These are phyloP conservation scores for Platismatia glauca DNA, from an alignment of 495 filamentous ascomycete species.

Conservation along the genomic window DNA sequence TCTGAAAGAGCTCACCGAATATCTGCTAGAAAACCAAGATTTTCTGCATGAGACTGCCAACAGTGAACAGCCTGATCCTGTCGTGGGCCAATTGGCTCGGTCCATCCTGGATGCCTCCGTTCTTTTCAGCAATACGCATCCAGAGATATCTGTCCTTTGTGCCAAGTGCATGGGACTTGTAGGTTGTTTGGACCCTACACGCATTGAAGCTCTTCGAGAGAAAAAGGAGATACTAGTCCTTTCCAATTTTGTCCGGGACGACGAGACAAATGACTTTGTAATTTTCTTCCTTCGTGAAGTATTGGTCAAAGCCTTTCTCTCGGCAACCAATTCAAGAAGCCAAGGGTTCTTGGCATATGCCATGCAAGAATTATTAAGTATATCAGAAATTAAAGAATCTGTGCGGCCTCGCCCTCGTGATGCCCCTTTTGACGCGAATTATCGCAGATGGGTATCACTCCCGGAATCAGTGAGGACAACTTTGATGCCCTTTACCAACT, in stretches of 20 bases:
- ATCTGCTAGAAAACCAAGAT: conserved; percentile 61
- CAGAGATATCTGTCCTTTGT: conserved; percentile 59
- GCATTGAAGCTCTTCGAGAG: conserved; percentile 69
- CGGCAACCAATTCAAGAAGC: conserved; percentile 71
- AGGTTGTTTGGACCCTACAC: conserved; percentile 84
- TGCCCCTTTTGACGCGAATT: conserved; percentile 44
- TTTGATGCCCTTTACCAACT: conserved; percentile 73
- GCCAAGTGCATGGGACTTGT: conserved; percentile 76
- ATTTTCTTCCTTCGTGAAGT: conserved; percentile 77
- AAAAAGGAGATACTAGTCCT: conserved; percentile 72
- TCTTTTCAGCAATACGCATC: conserved; percentile 60
- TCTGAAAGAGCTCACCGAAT: conserved; percentile 63
- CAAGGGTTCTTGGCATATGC: conserved; percentile 87
- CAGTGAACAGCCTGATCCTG: conserved; percentile 73
- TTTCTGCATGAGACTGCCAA: conserved; percentile 75
- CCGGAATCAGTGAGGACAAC: conserved; percentile 67
- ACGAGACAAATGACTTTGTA: conserved; percentile 79
- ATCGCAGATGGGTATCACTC: conserved; percentile 65
- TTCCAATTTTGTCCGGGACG: conserved; percentile 70
- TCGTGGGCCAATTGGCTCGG: conserved; percentile 61
- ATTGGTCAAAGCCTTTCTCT: conserved; percentile 82
- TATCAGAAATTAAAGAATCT: conserved; percentile 56
- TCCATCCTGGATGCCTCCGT: conserved; percentile 76
- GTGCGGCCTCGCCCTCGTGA: conserved; percentile 46
- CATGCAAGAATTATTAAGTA: conserved; percentile 83